A percentile compares a stretch with the other conserved stretches of the same genome.
Evolutionary conservation across 2,329 filamentous ascomycete species (phyloP).

Genomic region (Colletotrichum coccodes): DNA sequence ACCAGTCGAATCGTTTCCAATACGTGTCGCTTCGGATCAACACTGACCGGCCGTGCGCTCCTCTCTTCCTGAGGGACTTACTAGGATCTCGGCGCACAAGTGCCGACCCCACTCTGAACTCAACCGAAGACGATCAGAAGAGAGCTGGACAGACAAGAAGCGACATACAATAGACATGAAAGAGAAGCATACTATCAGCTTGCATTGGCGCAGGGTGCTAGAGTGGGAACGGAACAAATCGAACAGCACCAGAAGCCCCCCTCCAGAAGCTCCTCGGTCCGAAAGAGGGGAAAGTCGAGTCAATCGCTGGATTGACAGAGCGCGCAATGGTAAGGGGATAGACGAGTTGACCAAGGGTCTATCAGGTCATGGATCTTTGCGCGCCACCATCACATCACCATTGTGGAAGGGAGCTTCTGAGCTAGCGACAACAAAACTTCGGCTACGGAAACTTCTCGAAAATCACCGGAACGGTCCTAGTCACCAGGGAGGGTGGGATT

Average conservation of each 20-base stretch:
- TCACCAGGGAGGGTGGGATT: neutral
- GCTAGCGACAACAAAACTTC: neutral
- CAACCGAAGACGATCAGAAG: conserved; percentile 15
- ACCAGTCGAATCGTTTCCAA: conserved; percentile 15
- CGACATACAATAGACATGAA: neutral
- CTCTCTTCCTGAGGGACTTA: neutral
- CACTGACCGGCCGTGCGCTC: neutral
- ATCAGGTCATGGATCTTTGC: conserved; percentile 3
- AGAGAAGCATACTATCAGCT: neutral
- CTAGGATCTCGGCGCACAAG: conserved; percentile 1
- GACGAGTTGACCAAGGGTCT: neutral
- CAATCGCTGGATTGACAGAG: neutral
- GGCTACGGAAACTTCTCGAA: conserved; percentile 26
- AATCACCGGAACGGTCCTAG: conserved; percentile 5
- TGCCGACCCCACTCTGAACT: conserved; percentile 6
- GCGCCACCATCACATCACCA: neutral
- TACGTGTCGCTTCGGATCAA: neutral
- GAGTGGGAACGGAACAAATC: conserved; percentile 12
- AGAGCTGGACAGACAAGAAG: neutral
- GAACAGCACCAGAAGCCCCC: conserved; percentile 23
- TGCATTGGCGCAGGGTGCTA: conserved; percentile 2
- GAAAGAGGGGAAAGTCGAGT: neutral
- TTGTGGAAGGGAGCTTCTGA: neutral
- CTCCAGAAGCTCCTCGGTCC: conserved; percentile 28
- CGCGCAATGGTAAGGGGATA: conserved; percentile 5